Evolutionary conservation across 2,329 filamentous ascomycete species (phyloP).

Genomic region (Monilinia vaccinii-corymbosi): DNA sequence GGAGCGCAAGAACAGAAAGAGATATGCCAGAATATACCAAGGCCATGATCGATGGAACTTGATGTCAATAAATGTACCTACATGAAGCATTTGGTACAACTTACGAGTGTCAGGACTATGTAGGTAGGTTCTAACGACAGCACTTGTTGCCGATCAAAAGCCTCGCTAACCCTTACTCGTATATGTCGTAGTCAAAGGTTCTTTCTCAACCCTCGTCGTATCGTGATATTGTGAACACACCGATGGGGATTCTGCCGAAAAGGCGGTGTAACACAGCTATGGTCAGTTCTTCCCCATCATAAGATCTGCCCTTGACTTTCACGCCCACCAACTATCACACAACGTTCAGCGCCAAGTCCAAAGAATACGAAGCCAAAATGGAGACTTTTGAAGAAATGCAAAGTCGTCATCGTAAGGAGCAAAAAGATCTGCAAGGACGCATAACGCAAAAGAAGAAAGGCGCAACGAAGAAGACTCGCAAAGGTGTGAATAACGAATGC

Average conservation of each 20-base stretch:
- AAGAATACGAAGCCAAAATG: conserved; percentile 14
- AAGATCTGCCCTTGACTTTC: not conserved
- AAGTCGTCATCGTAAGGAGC: conserved; percentile 77
- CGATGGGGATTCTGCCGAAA: not conserved
- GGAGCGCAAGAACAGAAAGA: no score
- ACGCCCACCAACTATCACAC: not conserved
- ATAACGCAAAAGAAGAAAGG: conserved; percentile 96
- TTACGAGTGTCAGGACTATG: no score
- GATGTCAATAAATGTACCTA: no score
- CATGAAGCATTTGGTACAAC: no score
- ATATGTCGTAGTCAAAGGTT: no score
- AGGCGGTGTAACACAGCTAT: not conserved
- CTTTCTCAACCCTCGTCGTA: no score
- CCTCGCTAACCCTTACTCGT: no score
- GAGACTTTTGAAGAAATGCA: conserved; percentile 68
- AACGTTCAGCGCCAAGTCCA: not conserved
- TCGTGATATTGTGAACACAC: no score
- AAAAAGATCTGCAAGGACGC: conserved; percentile 73
- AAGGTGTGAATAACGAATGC: conserved; percentile 68
- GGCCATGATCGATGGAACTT: no score
- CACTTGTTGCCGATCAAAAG: no score
- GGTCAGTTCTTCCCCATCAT: not conserved
- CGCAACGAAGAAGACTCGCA: conserved; percentile 78
- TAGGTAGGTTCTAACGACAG: no score
- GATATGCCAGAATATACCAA: no score